Evolutionary conservation across 2,329 filamentous ascomycete genomes (phyloP).

Genomic region (Zymoseptoria ardabiliae): DNA sequence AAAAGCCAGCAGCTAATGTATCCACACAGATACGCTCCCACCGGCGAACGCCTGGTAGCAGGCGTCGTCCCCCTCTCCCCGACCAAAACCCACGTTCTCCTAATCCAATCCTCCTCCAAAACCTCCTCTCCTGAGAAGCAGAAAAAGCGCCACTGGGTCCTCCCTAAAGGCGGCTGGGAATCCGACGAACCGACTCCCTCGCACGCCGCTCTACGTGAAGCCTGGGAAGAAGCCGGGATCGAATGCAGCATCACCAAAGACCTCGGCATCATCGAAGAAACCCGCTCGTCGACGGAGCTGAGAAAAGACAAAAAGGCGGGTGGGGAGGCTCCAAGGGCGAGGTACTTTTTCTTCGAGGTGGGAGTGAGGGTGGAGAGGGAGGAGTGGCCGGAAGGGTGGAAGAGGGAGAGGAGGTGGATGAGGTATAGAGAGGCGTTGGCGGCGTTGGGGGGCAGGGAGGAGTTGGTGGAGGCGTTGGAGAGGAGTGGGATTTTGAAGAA

Average conservation of each 20-base stretch:
- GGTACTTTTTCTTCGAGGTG: constrained; percentile 79
- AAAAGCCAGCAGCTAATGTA: no score
- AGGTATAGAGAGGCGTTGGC: constrained; percentile 74
- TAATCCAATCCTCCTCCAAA: constrained; percentile 72
- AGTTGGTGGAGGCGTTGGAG: constrained; percentile 80
- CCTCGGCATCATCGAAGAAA: constrained; percentile 79
- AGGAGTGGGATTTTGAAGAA: constrained; percentile 46
- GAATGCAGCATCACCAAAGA: constrained; percentile 76
- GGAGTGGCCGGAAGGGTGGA: constrained; percentile 90
- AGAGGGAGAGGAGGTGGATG: constrained; percentile 86
- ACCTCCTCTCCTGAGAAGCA: no score
- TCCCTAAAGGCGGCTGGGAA: constrained; percentile 98
- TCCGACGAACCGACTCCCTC: constrained; percentile 81
- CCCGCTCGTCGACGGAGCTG: constrained; percentile 43
- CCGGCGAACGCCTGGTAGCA: constrained; percentile 90
- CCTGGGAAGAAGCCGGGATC: constrained; percentile 97
- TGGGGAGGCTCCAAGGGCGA: constrained; percentile 58
- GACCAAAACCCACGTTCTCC: constrained; percentile 79
- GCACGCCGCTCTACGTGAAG: constrained; percentile 78
- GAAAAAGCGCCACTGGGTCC: constrained; percentile 67
- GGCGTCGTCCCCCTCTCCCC: constrained; percentile 83
- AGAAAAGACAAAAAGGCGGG: constrained; percentile 23
- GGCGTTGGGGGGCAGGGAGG: constrained; percentile 68
- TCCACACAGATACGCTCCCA: constrained; percentile 73
- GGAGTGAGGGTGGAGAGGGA: constrained; percentile 78